Evolutionary conservation across 1,284 basidiomycete genomes (phyloP).

Genomic region (Pseudozyma hubeiensis): DNA sequence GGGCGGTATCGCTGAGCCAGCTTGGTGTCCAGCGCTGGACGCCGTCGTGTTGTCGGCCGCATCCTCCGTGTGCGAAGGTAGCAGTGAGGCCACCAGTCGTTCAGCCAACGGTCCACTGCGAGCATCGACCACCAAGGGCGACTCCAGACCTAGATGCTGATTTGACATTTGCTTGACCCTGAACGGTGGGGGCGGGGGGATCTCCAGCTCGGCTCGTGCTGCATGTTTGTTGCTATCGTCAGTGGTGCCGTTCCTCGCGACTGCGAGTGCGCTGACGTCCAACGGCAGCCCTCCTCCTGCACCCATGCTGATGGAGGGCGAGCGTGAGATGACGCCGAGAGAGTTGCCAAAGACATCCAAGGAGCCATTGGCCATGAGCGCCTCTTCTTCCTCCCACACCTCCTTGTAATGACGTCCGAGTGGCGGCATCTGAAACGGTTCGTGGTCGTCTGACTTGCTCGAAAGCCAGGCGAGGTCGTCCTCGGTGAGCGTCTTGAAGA

Average conservation of each 20-base stretch:
- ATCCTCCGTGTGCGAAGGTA: conserved; percentile 35
- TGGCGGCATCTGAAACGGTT: conserved; percentile 85
- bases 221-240: conserved; percentile 15
- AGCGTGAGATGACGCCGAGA: conserved; percentile 22
- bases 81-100: conserved; percentile 53
- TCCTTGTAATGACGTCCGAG: conserved; percentile 89
- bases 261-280: conserved; percentile 24
- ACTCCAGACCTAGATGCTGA: conserved; percentile 53
- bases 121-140: conserved; percentile 52
- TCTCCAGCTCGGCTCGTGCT: conserved; percentile 33
- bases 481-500: conserved; percentile 67
- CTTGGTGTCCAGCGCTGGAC: neutral
- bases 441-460: conserved; percentile 78
- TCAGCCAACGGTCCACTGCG: conserved; percentile 60
- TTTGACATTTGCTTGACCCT: conserved; percentile 53
- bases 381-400: conserved; percentile 89
- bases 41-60: neutral
- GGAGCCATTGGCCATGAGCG: conserved; percentile 65
- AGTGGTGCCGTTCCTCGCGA: conserved; percentile 13
- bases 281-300: conserved; percentile 34
- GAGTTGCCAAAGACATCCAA: conserved; percentile 45
- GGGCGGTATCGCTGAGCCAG: conserved; percentile 16
- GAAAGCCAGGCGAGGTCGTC: conserved; percentile 68
- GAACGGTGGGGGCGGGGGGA: conserved; percentile 49
- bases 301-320: conserved; percentile 38